These are phyloP conservation scores for Paecilomyces dactylethromorphus DNA, from an alignment of 2,329 filamentous ascomycete genomes.

Conservation along the genomic window DNA sequence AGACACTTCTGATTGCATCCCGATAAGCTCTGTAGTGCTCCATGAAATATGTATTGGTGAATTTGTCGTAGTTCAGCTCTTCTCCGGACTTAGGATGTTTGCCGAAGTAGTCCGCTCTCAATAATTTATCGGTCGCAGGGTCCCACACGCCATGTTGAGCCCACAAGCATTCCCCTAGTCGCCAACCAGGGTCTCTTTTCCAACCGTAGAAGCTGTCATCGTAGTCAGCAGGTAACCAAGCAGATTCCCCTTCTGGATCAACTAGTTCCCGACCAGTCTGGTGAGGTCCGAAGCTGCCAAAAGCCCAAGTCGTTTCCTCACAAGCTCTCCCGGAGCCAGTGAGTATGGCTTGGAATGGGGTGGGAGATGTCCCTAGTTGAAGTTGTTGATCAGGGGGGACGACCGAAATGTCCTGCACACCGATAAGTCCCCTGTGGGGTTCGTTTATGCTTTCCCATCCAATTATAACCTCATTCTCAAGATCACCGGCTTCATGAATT, in stretches of 20 bases:
- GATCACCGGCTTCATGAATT: conserved; percentile 78
- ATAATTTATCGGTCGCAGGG: conserved; percentile 64
- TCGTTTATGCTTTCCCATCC: conserved; percentile 98
- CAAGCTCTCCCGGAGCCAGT: conserved; percentile 86
- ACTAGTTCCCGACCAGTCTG: conserved; percentile 77
- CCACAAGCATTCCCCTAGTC: conserved; percentile 91
- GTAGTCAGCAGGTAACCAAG: conserved; percentile 77
- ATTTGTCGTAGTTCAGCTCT: conserved; percentile 70
- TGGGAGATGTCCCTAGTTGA: conserved; percentile 88
- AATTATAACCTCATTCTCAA: conserved; percentile 80
- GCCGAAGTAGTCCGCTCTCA: conserved; percentile 83
- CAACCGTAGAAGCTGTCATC: conserved; percentile 86
- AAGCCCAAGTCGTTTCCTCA: conserved; percentile 87
- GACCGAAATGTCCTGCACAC: conserved; percentile 70
- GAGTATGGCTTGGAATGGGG: conserved; percentile 87
- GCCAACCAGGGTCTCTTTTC: conserved; percentile 83
- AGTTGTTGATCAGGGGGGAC: conserved; percentile 84
- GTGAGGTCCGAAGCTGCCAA: conserved; percentile 86
- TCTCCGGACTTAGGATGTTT: conserved; percentile 69
- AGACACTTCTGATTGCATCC: conserved; percentile 66
- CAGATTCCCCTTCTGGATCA: conserved; percentile 77
- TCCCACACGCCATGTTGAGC: conserved; percentile 97
- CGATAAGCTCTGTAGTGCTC: conserved; percentile 72
- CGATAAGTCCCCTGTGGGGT: conserved; percentile 81
- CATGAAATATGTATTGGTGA: conserved; percentile 90